Percentiles rank a stretch among this genome's conserved stretches.
phyloP scores from a whole-genome alignment of 371 early-diverging fungal species.

The Encephalitozoon hellem region DNA sequence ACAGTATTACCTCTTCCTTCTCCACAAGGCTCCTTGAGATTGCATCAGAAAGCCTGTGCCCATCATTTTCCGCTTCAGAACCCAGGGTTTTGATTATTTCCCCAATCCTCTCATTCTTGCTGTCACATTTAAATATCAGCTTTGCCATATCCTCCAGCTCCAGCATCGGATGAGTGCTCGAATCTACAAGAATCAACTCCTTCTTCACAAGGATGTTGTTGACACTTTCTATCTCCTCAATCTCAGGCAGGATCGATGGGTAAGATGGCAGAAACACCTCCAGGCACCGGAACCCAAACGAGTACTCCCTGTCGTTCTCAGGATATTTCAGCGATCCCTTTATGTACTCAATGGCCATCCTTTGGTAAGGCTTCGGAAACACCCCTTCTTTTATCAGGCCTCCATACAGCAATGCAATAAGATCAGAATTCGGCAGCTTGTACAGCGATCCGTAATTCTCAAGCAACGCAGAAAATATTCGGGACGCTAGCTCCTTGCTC shows the following conservation, averaged over 20 bases:
- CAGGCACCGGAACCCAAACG: constrained; percentile 45
- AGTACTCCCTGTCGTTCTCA: constrained; percentile 44
- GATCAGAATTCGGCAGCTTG: constrained; percentile 37
- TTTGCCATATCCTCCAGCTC: constrained; percentile 6
- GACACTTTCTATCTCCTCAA: constrained; percentile 42
- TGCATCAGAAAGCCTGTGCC: background rate
- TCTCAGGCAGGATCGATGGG: constrained; percentile 30
- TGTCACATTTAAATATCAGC: background rate
- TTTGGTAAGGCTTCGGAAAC: constrained; percentile 37
- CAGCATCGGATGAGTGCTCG: constrained; percentile 2
- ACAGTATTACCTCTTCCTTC: background rate
- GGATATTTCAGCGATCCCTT: constrained; percentile 43
- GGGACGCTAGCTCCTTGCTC: constrained; percentile 26
- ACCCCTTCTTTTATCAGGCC: constrained; percentile 46
- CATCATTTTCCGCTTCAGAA: background rate
- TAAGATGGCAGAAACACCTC: constrained; percentile 26
- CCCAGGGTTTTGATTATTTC: background rate
- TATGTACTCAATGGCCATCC: constrained; percentile 21
- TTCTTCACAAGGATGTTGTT: constrained; percentile 38
- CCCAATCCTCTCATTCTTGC: background rate
- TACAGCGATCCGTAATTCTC: constrained; percentile 43
- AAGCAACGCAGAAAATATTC: constrained; percentile 43
- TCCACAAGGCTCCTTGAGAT: background rate
- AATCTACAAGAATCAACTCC: constrained; percentile 46
- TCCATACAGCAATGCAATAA: constrained; percentile 45